Percentiles rank a stretch among this genome's conserved stretches.
Conservation (phyloP, 805 yeast species). For the Saccharomyces jurei region DNA sequence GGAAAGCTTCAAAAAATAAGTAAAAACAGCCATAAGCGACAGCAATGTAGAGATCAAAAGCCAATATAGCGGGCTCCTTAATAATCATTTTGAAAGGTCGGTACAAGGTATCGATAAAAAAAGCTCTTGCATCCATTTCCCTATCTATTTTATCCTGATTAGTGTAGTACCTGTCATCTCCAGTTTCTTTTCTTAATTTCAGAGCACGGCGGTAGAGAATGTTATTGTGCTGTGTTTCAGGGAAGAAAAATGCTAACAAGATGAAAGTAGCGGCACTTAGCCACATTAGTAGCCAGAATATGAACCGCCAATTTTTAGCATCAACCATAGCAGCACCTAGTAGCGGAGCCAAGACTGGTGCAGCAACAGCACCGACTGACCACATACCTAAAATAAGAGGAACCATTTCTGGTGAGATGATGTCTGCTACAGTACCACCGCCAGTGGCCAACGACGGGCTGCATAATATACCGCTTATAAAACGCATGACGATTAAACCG, state of each 20-base stretch:
- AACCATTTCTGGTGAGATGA: constrained; percentile 34
- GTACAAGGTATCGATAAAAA: constrained; percentile 33
- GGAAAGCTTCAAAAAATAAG: constrained; percentile 55
- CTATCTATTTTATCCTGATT: constrained; percentile 33
- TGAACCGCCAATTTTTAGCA: constrained; percentile 46
- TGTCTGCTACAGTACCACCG: constrained; percentile 49
- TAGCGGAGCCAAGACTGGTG: constrained; percentile 50
- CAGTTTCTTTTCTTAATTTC: constrained; percentile 42
- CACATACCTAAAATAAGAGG: constrained; percentile 44
- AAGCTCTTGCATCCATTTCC: constrained; percentile 12
- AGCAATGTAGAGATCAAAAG: constrained; percentile 45
- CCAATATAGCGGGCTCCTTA: constrained; percentile 48
- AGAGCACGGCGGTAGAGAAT: constrained; percentile 41
- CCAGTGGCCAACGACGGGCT: constrained; percentile 53
- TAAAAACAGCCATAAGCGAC: constrained; percentile 46
- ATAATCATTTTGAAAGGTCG: constrained; percentile 44
- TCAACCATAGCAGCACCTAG: constrained; percentile 45
- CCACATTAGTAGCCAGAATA: constrained; percentile 44
- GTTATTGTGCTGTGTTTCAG: constrained; percentile 42
- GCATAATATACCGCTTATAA: constrained; percentile 47
- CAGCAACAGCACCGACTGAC: constrained; percentile 47
- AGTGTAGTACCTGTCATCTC: constrained; percentile 38
- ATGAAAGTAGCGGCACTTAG: constrained; percentile 34
- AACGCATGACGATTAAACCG: constrained; percentile 42
- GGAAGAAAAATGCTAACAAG: constrained; percentile 35